Evolutionary conservation across 495 filamentous ascomycete genomes (phyloP), one percentile per base, ranked within the genome.

Genomic region (Pyronema domesticum): DNA sequence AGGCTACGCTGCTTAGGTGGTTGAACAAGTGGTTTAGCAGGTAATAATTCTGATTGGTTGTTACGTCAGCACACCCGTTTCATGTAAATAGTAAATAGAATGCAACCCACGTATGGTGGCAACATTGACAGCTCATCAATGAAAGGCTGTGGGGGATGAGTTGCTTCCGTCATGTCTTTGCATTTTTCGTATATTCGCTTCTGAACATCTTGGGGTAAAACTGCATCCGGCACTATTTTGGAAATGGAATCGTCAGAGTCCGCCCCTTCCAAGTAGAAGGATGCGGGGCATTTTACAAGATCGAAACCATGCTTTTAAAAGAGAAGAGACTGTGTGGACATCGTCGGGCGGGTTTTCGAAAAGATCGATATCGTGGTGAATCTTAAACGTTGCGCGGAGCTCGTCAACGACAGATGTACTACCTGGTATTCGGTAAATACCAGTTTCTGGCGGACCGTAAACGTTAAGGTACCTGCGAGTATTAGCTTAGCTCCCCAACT

Each of bases 401-500:
- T 66, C 63, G 43, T 66, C 63, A n/a, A 66, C 63, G 15, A 66
- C 59, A 39, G 59, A 51, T 14, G 63, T 65, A 18, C 63, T 65
- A 33, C 63, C 63, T 9, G 63, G 53, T 55, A 66, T 59, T 39
- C 63, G 56, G 46, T 66, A 66, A 30, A 66, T 59, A n/a, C 63
- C 63, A 36, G 65, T 11, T 39, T 66, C 63, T 34, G 60, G 59
- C 0, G 63, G 63, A 11, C 63, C 63, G 48, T 65, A 56, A 23
- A 65, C 60, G 44, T 66, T 65, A 19, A 66, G 57, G 37, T 65
- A 66, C 46, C 63, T 66, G 19, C 18, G 17, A 53, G 36, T 6
- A n/a, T 34, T n/a, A 10, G 37, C 35, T 53, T 37, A 53, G 18
- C 49, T 36, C 54, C 6, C 15, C 43, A 35, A n/a, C 37, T 43